Conservation (phyloP, 1,139 yeast species). For the Pichia sp. region DNA sequence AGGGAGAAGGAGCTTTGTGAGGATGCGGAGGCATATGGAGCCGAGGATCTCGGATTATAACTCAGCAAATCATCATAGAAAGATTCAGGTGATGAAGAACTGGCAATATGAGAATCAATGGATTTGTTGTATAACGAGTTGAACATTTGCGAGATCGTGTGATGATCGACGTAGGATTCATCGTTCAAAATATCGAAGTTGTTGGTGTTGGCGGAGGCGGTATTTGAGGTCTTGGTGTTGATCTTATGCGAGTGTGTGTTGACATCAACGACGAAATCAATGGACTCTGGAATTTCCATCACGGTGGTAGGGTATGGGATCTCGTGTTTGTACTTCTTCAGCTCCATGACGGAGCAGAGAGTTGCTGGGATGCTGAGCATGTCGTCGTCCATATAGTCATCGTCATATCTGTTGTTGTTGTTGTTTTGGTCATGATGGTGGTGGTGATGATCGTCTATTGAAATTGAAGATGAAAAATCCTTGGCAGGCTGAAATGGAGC, state of each 20-base stretch:
- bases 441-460: neutral
- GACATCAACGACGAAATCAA: constrained; percentile 13
- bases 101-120: constrained; percentile 10
- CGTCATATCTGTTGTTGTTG: neutral
- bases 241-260: too few relatives aligned
- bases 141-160: constrained; percentile 25
- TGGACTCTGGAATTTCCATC: constrained; percentile 13
- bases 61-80: constrained; percentile 31
- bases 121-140: constrained; percentile 20
- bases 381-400: constrained; percentile 4
- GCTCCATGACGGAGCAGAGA: constrained; percentile 27
- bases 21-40: too few relatives aligned
- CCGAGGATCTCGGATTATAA: constrained; percentile 14
- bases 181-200: neutral
- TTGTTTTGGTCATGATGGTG: neutral
- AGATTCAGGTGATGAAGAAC: constrained; percentile 5
- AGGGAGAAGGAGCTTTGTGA: too few relatives aligned
- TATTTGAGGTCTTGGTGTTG: too few relatives aligned
- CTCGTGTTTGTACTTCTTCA: constrained; percentile 24
- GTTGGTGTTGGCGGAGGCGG: neutral
- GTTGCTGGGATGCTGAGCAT: constrained; percentile 24
- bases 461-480: too few relatives aligned
- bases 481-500: neutral
- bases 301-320: constrained; percentile 13
- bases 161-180: constrained; percentile 13